Evolutionary conservation across 2,329 filamentous ascomycete species (phyloP).

Genomic region (Hymenoscyphus scutula): DNA sequence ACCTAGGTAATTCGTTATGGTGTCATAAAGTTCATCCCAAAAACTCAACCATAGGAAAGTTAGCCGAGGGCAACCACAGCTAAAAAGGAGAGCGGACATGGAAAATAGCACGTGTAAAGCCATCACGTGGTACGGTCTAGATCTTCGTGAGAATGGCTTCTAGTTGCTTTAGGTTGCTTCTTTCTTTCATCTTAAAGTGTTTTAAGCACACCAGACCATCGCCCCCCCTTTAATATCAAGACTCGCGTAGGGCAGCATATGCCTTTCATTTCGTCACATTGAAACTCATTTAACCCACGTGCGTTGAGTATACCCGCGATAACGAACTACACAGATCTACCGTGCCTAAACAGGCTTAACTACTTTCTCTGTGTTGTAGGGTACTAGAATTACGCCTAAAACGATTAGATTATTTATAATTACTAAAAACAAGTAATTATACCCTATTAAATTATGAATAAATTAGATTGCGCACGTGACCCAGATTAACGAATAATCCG

Average conservation of each 20-base stretch:
- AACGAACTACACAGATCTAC: slow-evolving; percentile 11
- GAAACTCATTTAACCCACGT: slow-evolving; percentile 13
- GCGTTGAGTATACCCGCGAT: slow-evolving; percentile 9
- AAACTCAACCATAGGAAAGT: not conserved
- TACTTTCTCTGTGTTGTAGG: no score
- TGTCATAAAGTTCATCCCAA: not conserved
- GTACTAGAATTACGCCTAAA: no score
- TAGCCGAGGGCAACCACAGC: not conserved
- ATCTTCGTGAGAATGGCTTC: not conserved
- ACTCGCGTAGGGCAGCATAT: not conserved
- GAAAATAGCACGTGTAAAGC: not conserved
- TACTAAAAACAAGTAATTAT: no score
- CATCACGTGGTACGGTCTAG: not conserved
- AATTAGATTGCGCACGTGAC: no score
- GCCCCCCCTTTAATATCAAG: not conserved
- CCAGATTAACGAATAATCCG: no score
- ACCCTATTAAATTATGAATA: no score
- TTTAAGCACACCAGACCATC: not conserved
- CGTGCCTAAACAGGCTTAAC: slow-evolving; percentile 11
- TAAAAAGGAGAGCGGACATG: not conserved
- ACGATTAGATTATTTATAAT: no score
- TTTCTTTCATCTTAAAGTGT: not conserved
- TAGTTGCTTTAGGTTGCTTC: not conserved
- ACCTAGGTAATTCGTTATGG: not conserved
- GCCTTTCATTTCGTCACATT: slow-evolving; percentile 6